Evolutionary conservation across 192 early-diverging fungal species (phyloP).

Genomic region (Coemansia sp.): DNA sequence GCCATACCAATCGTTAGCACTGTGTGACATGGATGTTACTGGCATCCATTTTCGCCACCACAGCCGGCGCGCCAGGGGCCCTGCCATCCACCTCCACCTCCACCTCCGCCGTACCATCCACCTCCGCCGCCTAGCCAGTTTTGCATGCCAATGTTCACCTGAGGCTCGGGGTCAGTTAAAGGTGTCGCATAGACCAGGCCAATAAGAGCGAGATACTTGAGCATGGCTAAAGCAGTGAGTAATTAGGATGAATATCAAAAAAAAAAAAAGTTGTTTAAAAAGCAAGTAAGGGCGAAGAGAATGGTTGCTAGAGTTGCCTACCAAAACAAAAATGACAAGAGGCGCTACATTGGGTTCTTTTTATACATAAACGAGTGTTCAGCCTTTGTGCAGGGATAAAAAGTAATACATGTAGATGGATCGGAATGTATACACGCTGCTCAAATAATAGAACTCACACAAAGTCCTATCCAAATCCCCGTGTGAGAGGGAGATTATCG

Average conservation of each 20-base stretch:
- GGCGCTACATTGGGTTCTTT: neutral
- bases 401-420: neutral
- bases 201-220: constrained; percentile 10
- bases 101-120: constrained; percentile 6
- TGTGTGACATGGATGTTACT: neutral
- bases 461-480: neutral
- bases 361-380: neutral
- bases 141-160: constrained; percentile 9
- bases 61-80: neutral
- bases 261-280: neutral
- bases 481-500: neutral
- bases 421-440: neutral
- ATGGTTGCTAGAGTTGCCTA: neutral
- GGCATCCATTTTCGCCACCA: neutral
- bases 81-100: constrained; percentile 15
- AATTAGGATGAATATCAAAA: neutral
- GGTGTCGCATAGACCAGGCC: neutral
- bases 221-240: neutral
- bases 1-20: neutral
- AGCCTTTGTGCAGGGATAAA: neutral
- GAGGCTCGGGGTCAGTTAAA: neutral
- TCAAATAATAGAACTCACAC: neutral
- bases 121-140: constrained; percentile 6
- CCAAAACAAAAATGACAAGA: neutral
- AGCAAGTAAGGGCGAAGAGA: neutral